Base-by-base conservation (phyloP, 75 land plant genomes). In the Isoetes taiwanensis region DNA sequence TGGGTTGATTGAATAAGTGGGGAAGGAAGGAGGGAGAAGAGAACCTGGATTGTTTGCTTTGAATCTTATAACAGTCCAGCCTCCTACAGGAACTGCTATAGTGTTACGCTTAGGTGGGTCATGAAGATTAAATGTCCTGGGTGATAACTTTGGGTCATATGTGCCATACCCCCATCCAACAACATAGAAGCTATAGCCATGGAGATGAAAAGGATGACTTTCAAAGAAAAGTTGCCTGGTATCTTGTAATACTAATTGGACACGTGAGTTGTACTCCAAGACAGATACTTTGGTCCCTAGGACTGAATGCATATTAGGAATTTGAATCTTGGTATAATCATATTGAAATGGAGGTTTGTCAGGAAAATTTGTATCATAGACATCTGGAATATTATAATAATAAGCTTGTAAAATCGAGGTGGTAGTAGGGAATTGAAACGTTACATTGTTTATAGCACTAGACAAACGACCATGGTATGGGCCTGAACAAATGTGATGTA, bases 341-440 rank as follows among this genome's bases (percentile, higher is more conserved):
- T 68, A 77, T 26, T 66, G 60, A 8, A 21, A 31, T 0, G 58
- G 23, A 41, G 80, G 80, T n/a, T 16, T 14, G n/a, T 12, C 48
- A 1, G 80, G 80, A 43, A 77, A 73, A 52, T 77, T 62, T 0
- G 72, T 3, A 0, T 50, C 39, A 32, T 58, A 72, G 20, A 77
- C 65, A 3, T 59, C n/a, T 68, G 23, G n/a, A n/a, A n/a, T n/a
- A n/a, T n/a, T n/a, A 34, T n/a, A 78, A 34, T 72, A 73, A 32
- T 78, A 77, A n/a, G 82, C 81, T 30, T 81, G 80, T 6, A 85
- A 67, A 24, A 78, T 73, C n/a, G 67, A 67, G n/a, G n/a, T n/a
- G 29, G 38, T 48, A 8, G 68, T 37, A 0, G 86, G 86, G 70
- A 73, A 67, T 30, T 68, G 73, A 43, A 85, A 85, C 24, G 70